phyloP scores from a whole-genome alignment of 306 rosid species.

The Mimosa bimucronata region DNA sequence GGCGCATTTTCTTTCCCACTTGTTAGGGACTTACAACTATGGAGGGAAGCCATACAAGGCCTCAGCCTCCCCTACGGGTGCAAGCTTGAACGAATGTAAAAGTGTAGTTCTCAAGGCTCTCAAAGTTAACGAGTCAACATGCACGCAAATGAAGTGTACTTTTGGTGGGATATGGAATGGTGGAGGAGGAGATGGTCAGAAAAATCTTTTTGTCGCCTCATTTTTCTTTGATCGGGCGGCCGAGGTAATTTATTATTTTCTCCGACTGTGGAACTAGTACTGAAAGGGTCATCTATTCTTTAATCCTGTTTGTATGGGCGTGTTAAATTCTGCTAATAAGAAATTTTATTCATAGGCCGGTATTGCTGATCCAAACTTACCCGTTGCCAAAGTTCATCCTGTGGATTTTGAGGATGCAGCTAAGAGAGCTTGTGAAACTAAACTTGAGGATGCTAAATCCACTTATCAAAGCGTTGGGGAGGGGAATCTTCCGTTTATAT shows the following conservation, averaged over 20 bases:
- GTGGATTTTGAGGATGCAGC: constrained; percentile 73
- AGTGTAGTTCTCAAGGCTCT: constrained; percentile 65
- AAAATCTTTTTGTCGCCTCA: constrained; percentile 89
- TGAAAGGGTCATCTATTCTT: background rate
- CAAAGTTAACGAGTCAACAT: constrained; percentile 69
- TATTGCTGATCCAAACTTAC: constrained; percentile 67
- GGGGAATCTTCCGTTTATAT: constrained; percentile 72
- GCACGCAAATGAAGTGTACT: constrained; percentile 85
- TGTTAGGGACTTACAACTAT: constrained; percentile 63
- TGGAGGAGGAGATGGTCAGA: constrained; percentile 91
- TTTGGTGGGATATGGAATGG: constrained; percentile 96
- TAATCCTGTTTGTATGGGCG: constrained; percentile 5
- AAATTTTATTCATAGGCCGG: constrained; percentile 61
- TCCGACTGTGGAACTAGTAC: constrained; percentile 15
- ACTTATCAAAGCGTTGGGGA: constrained; percentile 53
- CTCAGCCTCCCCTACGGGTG: constrained; percentile 59
- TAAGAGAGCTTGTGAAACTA: constrained; percentile 76
- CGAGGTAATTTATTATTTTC: constrained; percentile 56
- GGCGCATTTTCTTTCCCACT: background rate
- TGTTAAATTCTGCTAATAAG: constrained; percentile 39
- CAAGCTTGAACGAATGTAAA: constrained; percentile 75
- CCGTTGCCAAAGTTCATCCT: constrained; percentile 66
- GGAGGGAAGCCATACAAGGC: constrained; percentile 68
- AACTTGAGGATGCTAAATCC: constrained; percentile 62
- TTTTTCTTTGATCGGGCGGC: constrained; percentile 98